Conservation (phyloP, 2,329 filamentous ascomycete genomes). For the Verticillium dahliae region DNA sequence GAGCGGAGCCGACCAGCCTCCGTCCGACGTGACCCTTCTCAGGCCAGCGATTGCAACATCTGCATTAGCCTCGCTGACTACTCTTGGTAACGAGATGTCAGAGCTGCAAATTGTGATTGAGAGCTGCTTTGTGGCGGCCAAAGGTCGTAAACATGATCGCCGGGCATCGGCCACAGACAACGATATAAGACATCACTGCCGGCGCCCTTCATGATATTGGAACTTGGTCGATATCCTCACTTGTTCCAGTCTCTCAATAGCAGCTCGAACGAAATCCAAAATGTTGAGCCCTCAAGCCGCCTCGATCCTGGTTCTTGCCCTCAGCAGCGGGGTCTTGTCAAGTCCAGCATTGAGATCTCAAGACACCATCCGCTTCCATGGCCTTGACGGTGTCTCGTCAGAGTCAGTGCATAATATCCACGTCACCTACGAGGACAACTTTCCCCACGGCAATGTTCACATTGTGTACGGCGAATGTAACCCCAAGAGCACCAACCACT, state of each 20-base stretch:
- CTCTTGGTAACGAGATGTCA: background rate
- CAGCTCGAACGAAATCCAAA: background rate
- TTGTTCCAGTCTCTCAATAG: background rate
- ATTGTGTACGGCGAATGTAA: constrained; percentile 15
- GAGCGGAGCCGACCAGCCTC: background rate
- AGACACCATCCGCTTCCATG: constrained; percentile 3
- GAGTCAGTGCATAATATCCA: constrained; percentile 13
- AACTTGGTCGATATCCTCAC: background rate
- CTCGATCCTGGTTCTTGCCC: background rate
- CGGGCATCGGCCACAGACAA: background rate
- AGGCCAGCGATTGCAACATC: background rate
- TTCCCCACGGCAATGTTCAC: constrained; percentile 8
- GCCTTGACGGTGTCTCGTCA: constrained; percentile 1
- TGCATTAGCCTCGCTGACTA: background rate
- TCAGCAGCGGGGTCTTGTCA: background rate
- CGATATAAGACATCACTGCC: background rate
- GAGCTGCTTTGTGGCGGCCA: background rate
- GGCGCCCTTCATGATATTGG: background rate
- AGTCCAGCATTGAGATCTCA: background rate
- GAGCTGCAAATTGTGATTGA: too few species aligned
- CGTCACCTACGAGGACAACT: constrained; percentile 8
- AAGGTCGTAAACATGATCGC: background rate
- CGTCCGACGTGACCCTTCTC: background rate
- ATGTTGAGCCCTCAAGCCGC: constrained; percentile 1
- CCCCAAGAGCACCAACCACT: constrained; percentile 9